phyloP scores from a whole-genome alignment of 31 red algal genomes.

The Endocladia muricata region DNA sequence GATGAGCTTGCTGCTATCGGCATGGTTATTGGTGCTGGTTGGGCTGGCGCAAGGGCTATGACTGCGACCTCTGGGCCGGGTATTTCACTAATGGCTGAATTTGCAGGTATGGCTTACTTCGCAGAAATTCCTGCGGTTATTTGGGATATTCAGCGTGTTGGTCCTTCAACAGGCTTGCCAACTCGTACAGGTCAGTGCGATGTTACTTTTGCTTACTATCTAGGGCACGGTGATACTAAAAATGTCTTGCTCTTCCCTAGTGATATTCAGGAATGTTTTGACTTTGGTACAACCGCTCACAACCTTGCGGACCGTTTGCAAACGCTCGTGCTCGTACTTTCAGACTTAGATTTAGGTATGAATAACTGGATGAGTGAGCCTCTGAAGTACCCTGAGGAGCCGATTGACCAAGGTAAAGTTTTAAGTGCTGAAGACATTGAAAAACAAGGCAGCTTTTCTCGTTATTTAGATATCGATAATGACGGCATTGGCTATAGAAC shows the following conservation, averaged over 20 bases:
- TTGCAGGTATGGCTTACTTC: not conserved
- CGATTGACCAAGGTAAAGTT: no score
- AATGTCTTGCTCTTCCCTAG: not conserved
- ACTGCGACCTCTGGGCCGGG: constrained; percentile 8
- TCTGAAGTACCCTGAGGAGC: no score
- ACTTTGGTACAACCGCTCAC: not conserved
- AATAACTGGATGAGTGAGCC: no score
- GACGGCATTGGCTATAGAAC: no score
- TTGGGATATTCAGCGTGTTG: constrained; percentile 4
- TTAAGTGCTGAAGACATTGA: no score
- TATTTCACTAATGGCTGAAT: not conserved
- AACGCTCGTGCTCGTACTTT: not conserved
- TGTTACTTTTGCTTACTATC: not conserved
- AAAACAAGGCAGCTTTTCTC: no score
- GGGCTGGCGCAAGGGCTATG: not conserved
- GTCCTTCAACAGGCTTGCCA: constrained; percentile 16
- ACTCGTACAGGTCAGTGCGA: not conserved
- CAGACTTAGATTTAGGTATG: not conserved
- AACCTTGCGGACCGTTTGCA: not conserved
- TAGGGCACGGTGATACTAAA: not conserved
- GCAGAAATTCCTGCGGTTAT: not conserved
- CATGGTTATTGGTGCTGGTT: constrained; percentile 1
- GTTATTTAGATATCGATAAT: no score
- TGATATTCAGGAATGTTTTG: constrained; percentile 1
- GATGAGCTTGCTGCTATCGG: constrained; percentile 10